phyloP scores from a whole-genome alignment of 257 asterid genomes.

The Solanum etuberosum region DNA sequence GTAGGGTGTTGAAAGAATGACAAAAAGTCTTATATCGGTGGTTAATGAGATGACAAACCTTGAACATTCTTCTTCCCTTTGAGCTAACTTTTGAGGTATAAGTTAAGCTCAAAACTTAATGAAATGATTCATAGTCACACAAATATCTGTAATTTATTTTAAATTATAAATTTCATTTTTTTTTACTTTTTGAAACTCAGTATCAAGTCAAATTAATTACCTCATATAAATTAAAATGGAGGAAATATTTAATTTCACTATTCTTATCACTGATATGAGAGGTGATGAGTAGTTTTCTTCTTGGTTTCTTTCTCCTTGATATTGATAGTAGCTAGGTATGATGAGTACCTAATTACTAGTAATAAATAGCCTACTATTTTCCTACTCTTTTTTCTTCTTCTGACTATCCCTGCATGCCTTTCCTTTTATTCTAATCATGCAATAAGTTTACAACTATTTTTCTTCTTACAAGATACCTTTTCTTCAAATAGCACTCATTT shows the following conservation, averaged over 20 bases:
- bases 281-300: background rate
- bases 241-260: too few species aligned
- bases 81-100: too few species aligned
- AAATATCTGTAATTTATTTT: too few species aligned
- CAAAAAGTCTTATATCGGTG: fast-evolving
- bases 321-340: background rate
- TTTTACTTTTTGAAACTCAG: too few species aligned
- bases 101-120: too few species aligned
- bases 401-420: background rate
- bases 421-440: background rate
- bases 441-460: background rate
- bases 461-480: background rate
- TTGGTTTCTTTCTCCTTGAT: background rate
- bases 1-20: fast-evolving
- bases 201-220: too few species aligned
- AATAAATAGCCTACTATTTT: background rate
- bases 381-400: background rate
- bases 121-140: too few species aligned
- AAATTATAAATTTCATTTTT: too few species aligned
- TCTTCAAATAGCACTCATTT: background rate
- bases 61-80: too few species aligned
- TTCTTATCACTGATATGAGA: background rate
- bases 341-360: background rate
- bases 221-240: background rate
- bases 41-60: too few species aligned